Evolutionary conservation across 116 monocot species (phyloP).

Genomic region (Cymodocea nodosa): DNA sequence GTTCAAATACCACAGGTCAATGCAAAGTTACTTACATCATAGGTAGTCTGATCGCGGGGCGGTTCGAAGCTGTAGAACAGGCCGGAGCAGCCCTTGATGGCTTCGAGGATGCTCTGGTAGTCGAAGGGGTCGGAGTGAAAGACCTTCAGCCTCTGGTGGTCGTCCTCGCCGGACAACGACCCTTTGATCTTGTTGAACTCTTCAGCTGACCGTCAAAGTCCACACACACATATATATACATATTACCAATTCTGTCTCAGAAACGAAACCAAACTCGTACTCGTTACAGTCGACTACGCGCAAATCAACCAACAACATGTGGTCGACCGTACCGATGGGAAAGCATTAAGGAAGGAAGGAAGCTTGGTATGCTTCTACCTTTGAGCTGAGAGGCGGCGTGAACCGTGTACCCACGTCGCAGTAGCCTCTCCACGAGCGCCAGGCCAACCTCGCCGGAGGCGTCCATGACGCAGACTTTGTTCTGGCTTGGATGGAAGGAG

Average conservation of each 20-base stretch:
- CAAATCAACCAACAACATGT: neutral
- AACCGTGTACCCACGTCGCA: constrained; percentile 18
- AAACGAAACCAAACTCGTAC: no score
- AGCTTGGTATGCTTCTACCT: neutral
- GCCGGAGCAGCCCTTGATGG: constrained; percentile 23
- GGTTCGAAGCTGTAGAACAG: constrained; percentile 24
- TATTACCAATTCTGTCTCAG: no score
- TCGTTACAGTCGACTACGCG: no score
- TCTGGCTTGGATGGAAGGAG: neutral
- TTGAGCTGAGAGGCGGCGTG: constrained; percentile 16
- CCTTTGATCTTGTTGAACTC: neutral
- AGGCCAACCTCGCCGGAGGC: constrained; percentile 11
- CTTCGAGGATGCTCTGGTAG: constrained; percentile 23
- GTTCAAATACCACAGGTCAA: no score
- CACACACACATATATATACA: neutral
- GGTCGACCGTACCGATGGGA: no score
- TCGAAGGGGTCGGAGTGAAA: constrained; percentile 17
- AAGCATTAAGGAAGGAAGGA: no score
- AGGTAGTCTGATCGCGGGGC: constrained; percentile 3
- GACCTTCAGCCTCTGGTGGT: constrained; percentile 1
- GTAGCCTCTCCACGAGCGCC: constrained; percentile 9
- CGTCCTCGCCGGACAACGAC: neutral
- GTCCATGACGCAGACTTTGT: constrained; percentile 20
- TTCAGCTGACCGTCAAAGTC: no score
- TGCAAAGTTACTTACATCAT: constrained; percentile 8